Conservation (phyloP, 1,139 yeast genomes). For the Candida sojae region DNA sequence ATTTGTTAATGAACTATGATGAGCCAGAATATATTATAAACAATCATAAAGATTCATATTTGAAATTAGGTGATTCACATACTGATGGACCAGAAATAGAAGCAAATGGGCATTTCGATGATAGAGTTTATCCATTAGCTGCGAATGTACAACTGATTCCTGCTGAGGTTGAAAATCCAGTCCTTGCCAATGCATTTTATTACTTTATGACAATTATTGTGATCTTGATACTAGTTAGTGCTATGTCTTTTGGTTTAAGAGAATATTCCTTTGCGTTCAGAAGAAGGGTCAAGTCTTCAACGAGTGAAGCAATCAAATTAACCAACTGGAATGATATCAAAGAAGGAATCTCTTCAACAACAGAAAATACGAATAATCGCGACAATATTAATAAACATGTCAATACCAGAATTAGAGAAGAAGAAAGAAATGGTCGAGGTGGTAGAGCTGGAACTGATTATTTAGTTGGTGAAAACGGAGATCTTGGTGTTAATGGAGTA, state of each 20-base stretch:
- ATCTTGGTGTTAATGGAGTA: not conserved
- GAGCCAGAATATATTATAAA: conserved; percentile 12
- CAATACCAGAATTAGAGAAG: not conserved
- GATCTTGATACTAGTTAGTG: conserved; percentile 22
- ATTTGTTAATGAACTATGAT: conserved; percentile 4
- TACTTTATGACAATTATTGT: conserved; percentile 28
- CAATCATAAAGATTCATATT: conserved; percentile 13
- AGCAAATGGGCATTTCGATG: not conserved
- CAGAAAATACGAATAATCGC: not conserved
- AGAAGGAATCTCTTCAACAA: not conserved
- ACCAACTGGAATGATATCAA: conserved; percentile 10
- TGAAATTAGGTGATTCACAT: conserved; percentile 10
- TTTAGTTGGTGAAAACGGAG: not conserved
- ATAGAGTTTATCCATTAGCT: not conserved
- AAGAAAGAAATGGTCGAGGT: not conserved
- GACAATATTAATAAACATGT: conserved; percentile 5
- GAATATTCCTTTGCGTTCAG: conserved; percentile 25
- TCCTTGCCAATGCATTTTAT: conserved; percentile 32
- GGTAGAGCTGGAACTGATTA: no score
- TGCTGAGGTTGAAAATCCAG: conserved; percentile 4
- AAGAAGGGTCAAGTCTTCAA: conserved; percentile 12
- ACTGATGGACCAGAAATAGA: not conserved
- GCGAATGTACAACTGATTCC: conserved; percentile 4
- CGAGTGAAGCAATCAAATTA: conserved; percentile 9
- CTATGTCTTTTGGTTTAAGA: conserved; percentile 26